Conservation (phyloP, 2,329 filamentous ascomycete genomes). For the Fusarium xylarioides region DNA sequence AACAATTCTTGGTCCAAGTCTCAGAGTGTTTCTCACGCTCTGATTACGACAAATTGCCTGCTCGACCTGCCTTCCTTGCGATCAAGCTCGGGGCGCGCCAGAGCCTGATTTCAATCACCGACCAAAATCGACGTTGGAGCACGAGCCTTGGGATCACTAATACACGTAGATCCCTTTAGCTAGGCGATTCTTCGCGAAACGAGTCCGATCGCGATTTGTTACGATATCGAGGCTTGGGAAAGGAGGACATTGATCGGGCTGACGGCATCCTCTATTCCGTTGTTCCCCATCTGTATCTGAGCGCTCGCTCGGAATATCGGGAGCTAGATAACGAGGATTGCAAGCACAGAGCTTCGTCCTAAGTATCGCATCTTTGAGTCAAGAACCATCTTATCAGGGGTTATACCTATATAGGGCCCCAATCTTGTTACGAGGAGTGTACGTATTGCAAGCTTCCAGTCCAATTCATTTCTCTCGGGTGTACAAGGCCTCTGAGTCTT, state of each 20-base stretch:
- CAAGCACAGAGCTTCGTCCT: conserved; percentile 74
- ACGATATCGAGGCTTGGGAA: conserved; percentile 26
- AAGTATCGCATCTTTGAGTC: conserved; percentile 47
- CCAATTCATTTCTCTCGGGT: conserved; percentile 43
- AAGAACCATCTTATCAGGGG: conserved; percentile 35
- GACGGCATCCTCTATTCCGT: conserved; percentile 30
- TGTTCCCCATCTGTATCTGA: conserved; percentile 35
- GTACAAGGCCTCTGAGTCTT: conserved; percentile 15
- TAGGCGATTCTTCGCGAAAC: background rate
- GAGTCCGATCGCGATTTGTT: conserved; percentile 16
- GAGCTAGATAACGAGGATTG: conserved; percentile 44
- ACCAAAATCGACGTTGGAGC: background rate
- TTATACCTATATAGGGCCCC: conserved; percentile 21
- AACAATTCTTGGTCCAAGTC: background rate
- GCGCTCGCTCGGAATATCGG: conserved; percentile 25
- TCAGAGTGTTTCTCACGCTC: background rate
- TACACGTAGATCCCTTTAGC: background rate
- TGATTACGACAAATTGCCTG: background rate
- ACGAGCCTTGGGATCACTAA: background rate
- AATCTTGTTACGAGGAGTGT: conserved; percentile 56
- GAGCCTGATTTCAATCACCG: conserved; percentile 12
- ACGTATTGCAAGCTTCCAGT: conserved; percentile 62
- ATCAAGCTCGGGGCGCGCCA: conserved; percentile 1
- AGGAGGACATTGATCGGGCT: conserved; percentile 35
- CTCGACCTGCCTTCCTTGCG: conserved; percentile 1